Base-by-base conservation (phyloP, 768 basidiomycete species). In the Nidula microcarpa region DNA sequence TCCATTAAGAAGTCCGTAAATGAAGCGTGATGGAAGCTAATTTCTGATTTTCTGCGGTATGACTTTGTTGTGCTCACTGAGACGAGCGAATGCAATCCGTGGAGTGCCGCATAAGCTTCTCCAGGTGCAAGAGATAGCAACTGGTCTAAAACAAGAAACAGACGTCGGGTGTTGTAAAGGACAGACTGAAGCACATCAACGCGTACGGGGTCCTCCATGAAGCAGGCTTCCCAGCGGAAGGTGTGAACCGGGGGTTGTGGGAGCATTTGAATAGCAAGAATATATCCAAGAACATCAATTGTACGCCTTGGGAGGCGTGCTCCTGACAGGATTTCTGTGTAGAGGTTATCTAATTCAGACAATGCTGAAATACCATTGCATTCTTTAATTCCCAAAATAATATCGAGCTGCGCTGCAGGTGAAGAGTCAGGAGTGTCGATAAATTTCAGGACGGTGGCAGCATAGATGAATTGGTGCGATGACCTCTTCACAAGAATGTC, bases 401-500 rank as follows among this genome's bases (percentile, higher is more conserved):
- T 48, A 5, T 60, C 47, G 23, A 62, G 51, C n/a, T 52, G 47
- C 9, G 44, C 47, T 5, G 43, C 43, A 10, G 63, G 61, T 9
- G 46, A 43, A 44, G 53, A 51, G 4, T 44, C 47, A 14, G 50
- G 50, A 8, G 59, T 55, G 17, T 57, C 56, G 36, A 69, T 51
- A 43, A 58, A 68, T 47, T 60, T 63, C 23, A 65, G 36, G 3
- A 64, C 54, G 2, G 66, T 67, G 0, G 68, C 58, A 2, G 66
- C 64, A 51, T 60, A 63, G 53, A 65, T 62, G 49, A 67, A 68
- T 33, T 62, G 61, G 3, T 62, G 64, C 0, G 57, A 57, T 2
- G 65, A 61, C 50, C 56, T 62, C 14, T 43, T 14, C 2, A 64
- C 59, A 14, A 69, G 54, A 6, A 33, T 33, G 2, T 54, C 51